These are phyloP conservation scores for Comarum palustre DNA, from an alignment of 306 rosid genomes.

Conservation along the genomic window DNA sequence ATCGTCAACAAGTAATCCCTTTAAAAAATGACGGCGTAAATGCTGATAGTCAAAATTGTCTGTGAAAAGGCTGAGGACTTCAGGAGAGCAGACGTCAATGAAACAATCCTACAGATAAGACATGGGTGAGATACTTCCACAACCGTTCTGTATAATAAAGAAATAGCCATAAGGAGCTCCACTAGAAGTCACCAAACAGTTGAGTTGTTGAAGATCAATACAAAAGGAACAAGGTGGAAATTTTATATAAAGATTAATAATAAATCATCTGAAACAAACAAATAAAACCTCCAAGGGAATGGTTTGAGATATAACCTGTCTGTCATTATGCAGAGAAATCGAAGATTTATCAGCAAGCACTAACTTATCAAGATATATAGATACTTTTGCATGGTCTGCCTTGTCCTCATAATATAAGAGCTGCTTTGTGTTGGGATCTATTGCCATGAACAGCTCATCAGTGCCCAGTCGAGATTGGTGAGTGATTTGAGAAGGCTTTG, in stretches of 20 bases:
- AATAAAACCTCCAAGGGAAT: slow-evolving; percentile 23
- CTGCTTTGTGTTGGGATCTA: slow-evolving; percentile 82
- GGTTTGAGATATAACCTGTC: slow-evolving; percentile 53
- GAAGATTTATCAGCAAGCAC: slow-evolving; percentile 69
- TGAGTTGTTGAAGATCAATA: neutral
- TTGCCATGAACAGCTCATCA: slow-evolving; percentile 87
- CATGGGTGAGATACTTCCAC: slow-evolving; percentile 1
- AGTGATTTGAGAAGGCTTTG: slow-evolving; percentile 72
- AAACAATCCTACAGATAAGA: slow-evolving; percentile 82
- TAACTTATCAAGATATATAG: slow-evolving; percentile 68
- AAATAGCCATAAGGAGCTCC: neutral
- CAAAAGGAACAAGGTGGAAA: neutral
- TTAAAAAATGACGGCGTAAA: slow-evolving; percentile 92
- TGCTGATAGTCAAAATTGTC: slow-evolving; percentile 99
- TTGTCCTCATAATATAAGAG: slow-evolving; percentile 86
- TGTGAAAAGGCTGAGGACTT: slow-evolving; percentile 92
- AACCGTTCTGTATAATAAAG: neutral
- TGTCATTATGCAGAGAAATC: slow-evolving; percentile 80
- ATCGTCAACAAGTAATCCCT: slow-evolving; percentile 94
- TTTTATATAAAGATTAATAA: slow-evolving; percentile 3
- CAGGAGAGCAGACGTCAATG: slow-evolving; percentile 90
- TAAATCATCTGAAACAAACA: slow-evolving; percentile 25
- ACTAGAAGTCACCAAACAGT: neutral
- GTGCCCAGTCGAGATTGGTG: slow-evolving; percentile 96
- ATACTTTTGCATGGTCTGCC: slow-evolving; percentile 62